Percentiles rank a stretch among this genome's conserved stretches.
Conservation (phyloP, 139 green algal species). For the Chara braunii region DNA sequence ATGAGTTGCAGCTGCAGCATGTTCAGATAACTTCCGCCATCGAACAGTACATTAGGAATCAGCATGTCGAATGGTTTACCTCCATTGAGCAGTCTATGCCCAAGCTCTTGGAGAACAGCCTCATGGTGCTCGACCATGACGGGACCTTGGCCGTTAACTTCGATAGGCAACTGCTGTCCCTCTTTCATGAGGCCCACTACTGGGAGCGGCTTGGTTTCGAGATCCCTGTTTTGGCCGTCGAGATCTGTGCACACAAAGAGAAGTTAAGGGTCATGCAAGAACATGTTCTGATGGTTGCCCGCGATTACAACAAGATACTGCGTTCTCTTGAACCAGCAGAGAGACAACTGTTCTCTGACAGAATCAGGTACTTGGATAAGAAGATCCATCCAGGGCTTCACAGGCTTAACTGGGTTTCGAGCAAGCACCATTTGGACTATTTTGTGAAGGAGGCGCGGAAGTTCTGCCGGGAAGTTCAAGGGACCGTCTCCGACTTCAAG, state of each 20-base stretch:
- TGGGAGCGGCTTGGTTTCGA: conserved; percentile 75
- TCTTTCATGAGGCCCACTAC: conserved; percentile 54
- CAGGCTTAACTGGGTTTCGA: conserved; percentile 58
- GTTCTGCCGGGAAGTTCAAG: conserved; percentile 64
- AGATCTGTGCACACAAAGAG: conserved; percentile 72
- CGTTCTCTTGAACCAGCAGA: conserved; percentile 61
- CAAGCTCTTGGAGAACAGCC: conserved; percentile 55
- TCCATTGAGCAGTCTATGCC: conserved; percentile 44
- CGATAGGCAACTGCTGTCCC: conserved; percentile 59
- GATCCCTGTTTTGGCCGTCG: conserved; percentile 73
- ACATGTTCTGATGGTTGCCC: conserved; percentile 44
- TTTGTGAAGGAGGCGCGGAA: conserved; percentile 63
- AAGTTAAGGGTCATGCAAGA: conserved; percentile 70
- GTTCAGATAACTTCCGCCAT: conserved; percentile 59
- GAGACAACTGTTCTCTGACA: conserved; percentile 70
- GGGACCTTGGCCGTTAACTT: conserved; percentile 73
- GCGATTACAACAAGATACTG: conserved; percentile 66
- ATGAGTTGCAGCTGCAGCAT: conserved; percentile 57
- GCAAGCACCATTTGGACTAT: conserved; percentile 65
- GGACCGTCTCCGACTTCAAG: conserved; percentile 66
- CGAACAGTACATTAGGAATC: conserved; percentile 68
- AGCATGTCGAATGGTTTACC: conserved; percentile 71
- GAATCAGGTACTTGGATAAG: conserved; percentile 74
- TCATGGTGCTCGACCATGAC: conserved; percentile 42
- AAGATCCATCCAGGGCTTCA: conserved; percentile 63